Evolutionary conservation across 2,329 filamentous ascomycete species (phyloP).

Genomic region (Pestalotiopsis sp.): DNA sequence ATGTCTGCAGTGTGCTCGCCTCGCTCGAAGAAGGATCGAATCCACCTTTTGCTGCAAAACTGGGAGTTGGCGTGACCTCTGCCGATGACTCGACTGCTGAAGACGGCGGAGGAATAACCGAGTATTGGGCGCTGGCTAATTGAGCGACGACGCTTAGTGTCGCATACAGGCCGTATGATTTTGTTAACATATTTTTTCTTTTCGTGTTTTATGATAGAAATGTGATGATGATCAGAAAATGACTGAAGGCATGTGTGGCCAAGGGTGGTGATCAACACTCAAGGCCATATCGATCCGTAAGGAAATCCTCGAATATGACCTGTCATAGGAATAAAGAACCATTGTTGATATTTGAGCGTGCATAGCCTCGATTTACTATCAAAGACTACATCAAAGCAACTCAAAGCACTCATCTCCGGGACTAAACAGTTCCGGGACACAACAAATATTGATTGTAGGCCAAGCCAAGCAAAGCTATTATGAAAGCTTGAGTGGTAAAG

Average conservation of each 20-base stretch:
- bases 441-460: background rate
- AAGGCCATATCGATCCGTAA: background rate
- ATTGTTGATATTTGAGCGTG: background rate
- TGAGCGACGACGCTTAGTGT: background rate
- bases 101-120: background rate
- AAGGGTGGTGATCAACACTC: background rate
- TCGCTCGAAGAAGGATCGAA: background rate
- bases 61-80: background rate
- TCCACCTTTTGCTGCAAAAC: background rate
- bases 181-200: slow-evolving; percentile 5
- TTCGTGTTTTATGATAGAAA: background rate
- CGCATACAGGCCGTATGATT: slow-evolving; percentile 9
- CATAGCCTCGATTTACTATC: background rate
- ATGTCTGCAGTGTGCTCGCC: background rate
- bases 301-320: background rate
- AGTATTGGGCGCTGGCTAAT: background rate
- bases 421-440: background rate
- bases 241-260: background rate
- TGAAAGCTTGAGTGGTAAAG: background rate
- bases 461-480: background rate
- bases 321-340: background rate
- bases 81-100: background rate
- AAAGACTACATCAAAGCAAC: background rate
- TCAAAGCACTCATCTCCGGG: background rate
- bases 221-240: background rate